Evolutionary conservation across 2,329 filamentous ascomycete species (phyloP).

Genomic region (Talaromyces sp.): DNA sequence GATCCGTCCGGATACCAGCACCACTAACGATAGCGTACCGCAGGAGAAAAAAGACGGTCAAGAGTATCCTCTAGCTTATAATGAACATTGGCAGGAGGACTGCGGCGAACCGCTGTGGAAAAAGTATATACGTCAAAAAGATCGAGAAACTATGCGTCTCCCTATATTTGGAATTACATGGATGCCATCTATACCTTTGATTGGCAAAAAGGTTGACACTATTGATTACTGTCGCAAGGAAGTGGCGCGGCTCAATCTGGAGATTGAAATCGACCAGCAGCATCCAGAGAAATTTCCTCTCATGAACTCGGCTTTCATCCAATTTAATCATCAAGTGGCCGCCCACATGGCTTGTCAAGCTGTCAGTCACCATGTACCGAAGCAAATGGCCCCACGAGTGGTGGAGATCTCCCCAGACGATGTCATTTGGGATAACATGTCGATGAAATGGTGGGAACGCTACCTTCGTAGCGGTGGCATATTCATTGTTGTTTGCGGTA

Average conservation of each 20-base stretch:
- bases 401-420: slow-evolving; percentile 94
- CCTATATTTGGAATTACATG: slow-evolving; percentile 61
- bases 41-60: slow-evolving; percentile 26
- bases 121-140: slow-evolving; percentile 73
- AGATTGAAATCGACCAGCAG: slow-evolving; percentile 87
- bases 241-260: slow-evolving; percentile 79
- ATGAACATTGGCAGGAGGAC: slow-evolving; percentile 59
- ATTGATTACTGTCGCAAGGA: slow-evolving; percentile 89
- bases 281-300: slow-evolving; percentile 80
- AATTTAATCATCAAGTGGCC: slow-evolving; percentile 96
- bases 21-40: not conserved
- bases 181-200: slow-evolving; percentile 72
- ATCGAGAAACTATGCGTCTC: slow-evolving; percentile 80
- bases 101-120: slow-evolving; percentile 71
- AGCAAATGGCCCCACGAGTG: slow-evolving; percentile 85
- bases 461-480: slow-evolving; percentile 70
- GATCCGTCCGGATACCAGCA: slow-evolving; percentile 12
- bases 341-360: slow-evolving; percentile 98
- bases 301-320: slow-evolving; percentile 96
- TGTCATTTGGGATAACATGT: slow-evolving; percentile 97
- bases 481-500: slow-evolving; percentile 62
- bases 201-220: slow-evolving; percentile 89
- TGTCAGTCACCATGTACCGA: slow-evolving; percentile 83
- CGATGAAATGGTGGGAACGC: slow-evolving; percentile 87
- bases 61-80: slow-evolving; percentile 61